These are phyloP conservation scores for Suhomyces coccinellae DNA, from an alignment of 1,139 yeast species.

Conservation along the genomic window DNA sequence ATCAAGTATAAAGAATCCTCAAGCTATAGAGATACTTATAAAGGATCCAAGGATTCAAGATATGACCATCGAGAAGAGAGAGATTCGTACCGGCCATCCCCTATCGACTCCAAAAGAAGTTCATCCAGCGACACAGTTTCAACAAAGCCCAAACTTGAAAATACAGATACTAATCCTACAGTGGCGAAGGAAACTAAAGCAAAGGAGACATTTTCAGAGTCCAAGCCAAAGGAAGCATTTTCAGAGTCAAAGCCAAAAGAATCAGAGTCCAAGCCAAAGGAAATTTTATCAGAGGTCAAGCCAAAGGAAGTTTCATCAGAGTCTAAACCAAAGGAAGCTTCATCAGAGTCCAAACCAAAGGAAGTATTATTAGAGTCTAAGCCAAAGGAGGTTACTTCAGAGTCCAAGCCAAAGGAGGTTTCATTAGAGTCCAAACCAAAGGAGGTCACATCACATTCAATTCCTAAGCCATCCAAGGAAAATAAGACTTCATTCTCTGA, in stretches of 20 bases:
- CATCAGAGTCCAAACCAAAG: background rate
- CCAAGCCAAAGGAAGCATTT: background rate
- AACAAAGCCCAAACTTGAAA: background rate
- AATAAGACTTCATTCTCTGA: conserved; percentile 17
- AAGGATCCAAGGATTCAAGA: background rate
- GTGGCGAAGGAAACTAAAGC: background rate
- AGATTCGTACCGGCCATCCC: background rate
- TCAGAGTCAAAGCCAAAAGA: too few species aligned
- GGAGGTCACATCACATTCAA: background rate
- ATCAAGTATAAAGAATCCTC: background rate
- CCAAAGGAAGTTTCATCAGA: too few species aligned
- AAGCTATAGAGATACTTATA: background rate
- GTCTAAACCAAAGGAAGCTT: too few species aligned
- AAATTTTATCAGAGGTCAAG: too few species aligned
- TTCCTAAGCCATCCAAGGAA: background rate
- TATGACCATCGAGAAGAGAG: background rate
- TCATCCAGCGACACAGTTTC: background rate
- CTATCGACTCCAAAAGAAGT: background rate
- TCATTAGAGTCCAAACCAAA: too few species aligned
- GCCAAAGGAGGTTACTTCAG: too few species aligned
- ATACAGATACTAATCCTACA: background rate
- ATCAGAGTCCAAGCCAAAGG: too few species aligned
- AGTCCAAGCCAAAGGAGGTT: too few species aligned
- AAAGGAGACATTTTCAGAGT: background rate
- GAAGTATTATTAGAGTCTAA: too few species aligned